Evolutionary conservation across 176 grass and related monocot species (phyloP).

Genomic region (Rhipidocladum racemiflorum): DNA sequence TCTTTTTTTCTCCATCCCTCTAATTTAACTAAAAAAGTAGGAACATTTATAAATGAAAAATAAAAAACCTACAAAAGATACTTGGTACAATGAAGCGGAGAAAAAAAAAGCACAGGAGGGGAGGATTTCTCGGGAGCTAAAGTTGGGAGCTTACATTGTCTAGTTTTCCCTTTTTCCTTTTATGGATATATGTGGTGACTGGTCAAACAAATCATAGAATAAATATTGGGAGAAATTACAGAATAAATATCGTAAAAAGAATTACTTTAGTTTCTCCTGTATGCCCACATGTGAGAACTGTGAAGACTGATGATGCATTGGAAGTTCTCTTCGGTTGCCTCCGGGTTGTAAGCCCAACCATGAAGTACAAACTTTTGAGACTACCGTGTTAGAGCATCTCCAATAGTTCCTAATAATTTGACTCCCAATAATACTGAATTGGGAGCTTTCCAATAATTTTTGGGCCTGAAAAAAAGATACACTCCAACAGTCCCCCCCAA

Average conservation of each 20-base stretch:
- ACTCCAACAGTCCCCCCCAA: no score
- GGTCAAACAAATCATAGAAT: background rate
- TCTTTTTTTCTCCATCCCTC: background rate
- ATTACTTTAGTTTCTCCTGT: no score
- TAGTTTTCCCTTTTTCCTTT: background rate
- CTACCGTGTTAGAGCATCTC: no score
- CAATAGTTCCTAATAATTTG: no score
- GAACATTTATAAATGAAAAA: background rate
- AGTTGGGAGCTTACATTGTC: constrained; percentile 1
- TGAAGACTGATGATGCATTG: no score
- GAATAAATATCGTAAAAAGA: background rate
- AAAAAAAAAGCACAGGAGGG: constrained; percentile 2
- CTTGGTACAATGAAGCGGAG: background rate
- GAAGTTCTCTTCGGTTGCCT: no score
- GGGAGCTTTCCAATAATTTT: no score
- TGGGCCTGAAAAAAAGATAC: no score
- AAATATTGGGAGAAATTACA: background rate
- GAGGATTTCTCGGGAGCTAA: constrained; percentile 39
- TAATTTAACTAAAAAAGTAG: background rate
- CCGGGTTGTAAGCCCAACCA: no score
- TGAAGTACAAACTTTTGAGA: no score
- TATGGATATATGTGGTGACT: background rate
- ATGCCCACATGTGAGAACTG: no score
- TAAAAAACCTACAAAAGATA: background rate
- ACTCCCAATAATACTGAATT: no score